These are phyloP conservation scores for Corynascus novoguineensis DNA, from an alignment of 495 filamentous ascomycete species.

Conservation along the genomic window DNA sequence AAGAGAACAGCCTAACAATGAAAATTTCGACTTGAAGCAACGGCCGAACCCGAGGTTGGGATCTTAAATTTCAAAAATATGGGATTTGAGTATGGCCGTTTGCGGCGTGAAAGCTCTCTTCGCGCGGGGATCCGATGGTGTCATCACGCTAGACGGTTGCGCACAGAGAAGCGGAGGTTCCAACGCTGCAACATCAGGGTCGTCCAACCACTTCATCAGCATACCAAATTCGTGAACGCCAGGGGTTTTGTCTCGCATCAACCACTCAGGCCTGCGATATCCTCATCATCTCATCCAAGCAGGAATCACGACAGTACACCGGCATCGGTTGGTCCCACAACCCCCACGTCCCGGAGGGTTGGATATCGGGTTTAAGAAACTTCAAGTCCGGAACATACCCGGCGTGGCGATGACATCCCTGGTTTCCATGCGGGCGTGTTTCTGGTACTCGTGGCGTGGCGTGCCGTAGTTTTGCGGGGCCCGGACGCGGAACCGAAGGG, in stretches of 20 bases:
- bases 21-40: too few species aligned
- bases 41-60: not conserved
- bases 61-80: too few species aligned
- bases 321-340: not conserved
- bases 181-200: not conserved
- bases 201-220: not conserved
- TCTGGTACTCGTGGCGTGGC: not conserved
- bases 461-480: too few species aligned
- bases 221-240: too few species aligned
- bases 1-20: too few species aligned
- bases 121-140: conserved; percentile 3
- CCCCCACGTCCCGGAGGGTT: conserved; percentile 1
- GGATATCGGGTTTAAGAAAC: conserved; percentile 3
- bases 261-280: not conserved
- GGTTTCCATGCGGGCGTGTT: not conserved
- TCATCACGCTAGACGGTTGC: not conserved
- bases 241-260: not conserved
- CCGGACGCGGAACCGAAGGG: not conserved
- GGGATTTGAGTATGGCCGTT: not conserved
- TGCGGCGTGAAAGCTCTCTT: not conserved
- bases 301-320: conserved; percentile 7
- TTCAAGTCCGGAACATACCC: not conserved
- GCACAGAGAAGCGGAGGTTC: not conserved
- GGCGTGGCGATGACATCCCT: not conserved
- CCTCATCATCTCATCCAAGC: conserved; percentile 4